Evolutionary conservation across 139 green algal species (phyloP).

Genomic region (Desmodesmus armatus): DNA sequence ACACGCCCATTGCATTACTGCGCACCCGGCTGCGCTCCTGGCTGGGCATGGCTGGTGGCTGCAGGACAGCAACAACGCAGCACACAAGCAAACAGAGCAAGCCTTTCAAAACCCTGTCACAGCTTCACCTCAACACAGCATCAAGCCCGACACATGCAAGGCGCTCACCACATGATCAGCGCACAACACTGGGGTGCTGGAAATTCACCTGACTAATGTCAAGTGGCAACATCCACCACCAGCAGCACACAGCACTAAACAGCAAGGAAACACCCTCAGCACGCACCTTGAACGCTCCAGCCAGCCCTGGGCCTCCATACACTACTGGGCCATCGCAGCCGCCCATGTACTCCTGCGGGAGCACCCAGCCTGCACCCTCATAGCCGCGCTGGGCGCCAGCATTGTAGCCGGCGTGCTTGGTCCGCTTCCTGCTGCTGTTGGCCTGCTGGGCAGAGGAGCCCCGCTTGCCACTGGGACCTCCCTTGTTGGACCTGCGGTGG

Average conservation of each 20-base stretch:
- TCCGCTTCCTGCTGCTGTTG: too few species aligned
- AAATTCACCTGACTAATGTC: not conserved
- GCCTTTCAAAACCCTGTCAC: too few species aligned
- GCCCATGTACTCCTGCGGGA: too few species aligned
- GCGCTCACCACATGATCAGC: not conserved
- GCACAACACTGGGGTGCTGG: not conserved
- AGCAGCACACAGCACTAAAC: not conserved
- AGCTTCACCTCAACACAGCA: not conserved
- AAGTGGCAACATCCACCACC: not conserved
- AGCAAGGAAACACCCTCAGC: not conserved
- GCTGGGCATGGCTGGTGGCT: not conserved
- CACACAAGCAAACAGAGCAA: not conserved
- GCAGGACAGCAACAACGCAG: slow-evolving; percentile 8
- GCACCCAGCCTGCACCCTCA: too few species aligned
- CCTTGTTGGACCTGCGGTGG: too few species aligned
- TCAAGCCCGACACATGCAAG: too few species aligned
- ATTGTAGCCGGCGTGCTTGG: too few species aligned
- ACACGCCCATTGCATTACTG: slow-evolving; percentile 15
- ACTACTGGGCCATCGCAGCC: too few species aligned
- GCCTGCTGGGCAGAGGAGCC: too few species aligned
- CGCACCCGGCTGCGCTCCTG: slow-evolving; percentile 34
- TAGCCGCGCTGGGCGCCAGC: too few species aligned
- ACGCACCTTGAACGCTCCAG: not conserved
- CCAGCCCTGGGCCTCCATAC: too few species aligned
- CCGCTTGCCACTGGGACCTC: too few species aligned